These are phyloP conservation scores for Wickerhamiella nectarea DNA, from an alignment of 805 yeast genomes.

Conservation along the genomic window DNA sequence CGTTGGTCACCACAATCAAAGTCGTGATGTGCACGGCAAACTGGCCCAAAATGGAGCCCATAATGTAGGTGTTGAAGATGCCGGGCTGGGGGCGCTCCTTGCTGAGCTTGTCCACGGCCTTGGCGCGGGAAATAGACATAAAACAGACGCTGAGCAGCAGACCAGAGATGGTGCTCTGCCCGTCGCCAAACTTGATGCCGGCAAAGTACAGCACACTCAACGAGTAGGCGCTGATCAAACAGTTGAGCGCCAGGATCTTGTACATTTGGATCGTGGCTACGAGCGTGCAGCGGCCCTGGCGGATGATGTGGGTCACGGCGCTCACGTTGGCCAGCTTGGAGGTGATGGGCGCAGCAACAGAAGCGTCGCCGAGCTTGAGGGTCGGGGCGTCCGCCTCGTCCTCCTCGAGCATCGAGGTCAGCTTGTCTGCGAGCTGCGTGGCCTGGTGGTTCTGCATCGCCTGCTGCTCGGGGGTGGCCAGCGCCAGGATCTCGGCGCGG, in stretches of 20 bases:
- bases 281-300: conserved; percentile 97
- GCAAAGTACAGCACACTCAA: conserved; percentile 87
- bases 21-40: conserved; percentile 84
- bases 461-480: conserved; percentile 24
- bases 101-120: conserved; percentile 75
- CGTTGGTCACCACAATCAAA: conserved; percentile 66
- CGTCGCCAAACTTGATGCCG: conserved; percentile 96
- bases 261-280: conserved; percentile 98
- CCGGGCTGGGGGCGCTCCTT: conserved; percentile 96
- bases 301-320: conserved; percentile 81
- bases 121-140: conserved; percentile 87
- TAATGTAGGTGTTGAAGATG: conserved; percentile 84
- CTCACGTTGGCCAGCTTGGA: conserved; percentile 85
- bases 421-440: conserved; percentile 43
- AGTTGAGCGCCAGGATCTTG: conserved; percentile 90
- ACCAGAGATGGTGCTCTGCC: conserved; percentile 96
- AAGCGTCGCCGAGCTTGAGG: conserved; percentile 92
- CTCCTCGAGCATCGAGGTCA: conserved; percentile 39
- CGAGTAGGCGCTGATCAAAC: conserved; percentile 93
- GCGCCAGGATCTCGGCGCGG: conserved; percentile 30
- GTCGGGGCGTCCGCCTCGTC: conserved; percentile 79
- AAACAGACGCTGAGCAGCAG: conserved; percentile 83
- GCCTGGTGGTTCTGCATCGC: conserved; percentile 26
- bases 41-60: conserved; percentile 96
- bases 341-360: conserved; percentile 98